Percentiles rank a stretch among this genome's conserved stretches.
Conservation (phyloP, 805 yeast species). For the Candida sphagnicola region DNA sequence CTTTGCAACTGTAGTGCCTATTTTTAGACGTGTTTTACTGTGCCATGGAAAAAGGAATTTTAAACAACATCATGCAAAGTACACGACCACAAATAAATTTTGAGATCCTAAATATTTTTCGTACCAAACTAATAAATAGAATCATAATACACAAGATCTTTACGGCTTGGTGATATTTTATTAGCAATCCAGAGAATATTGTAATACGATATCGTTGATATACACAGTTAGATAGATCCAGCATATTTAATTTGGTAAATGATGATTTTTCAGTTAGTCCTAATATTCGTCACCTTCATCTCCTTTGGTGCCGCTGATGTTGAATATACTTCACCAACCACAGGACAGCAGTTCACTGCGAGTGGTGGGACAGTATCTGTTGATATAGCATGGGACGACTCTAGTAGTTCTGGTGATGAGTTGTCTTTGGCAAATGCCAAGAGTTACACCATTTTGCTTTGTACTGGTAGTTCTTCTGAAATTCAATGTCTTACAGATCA, state of each 20-base stretch:
- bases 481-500: conserved; percentile 35
- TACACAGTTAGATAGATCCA: too few relatives aligned
- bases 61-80: neutral
- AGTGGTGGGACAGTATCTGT: conserved; percentile 31
- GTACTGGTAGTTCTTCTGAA: conserved; percentile 60
- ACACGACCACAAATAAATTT: neutral
- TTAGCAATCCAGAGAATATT: too few relatives aligned
- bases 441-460: conserved; percentile 50
- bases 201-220: too few relatives aligned
- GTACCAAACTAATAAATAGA: too few relatives aligned
- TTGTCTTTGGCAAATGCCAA: conserved; percentile 45
- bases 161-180: too few relatives aligned
- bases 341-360: conserved; percentile 37
- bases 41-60: neutral
- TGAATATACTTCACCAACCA: conserved; percentile 36
- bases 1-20: too few relatives aligned
- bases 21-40: neutral
- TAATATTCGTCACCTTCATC: neutral
- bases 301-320: conserved; percentile 40
- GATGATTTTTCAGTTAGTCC: neutral
- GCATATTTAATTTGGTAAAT: too few relatives aligned
- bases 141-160: too few relatives aligned
- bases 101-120: too few relatives aligned
- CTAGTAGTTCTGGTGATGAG: conserved; percentile 7
- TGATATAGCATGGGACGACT: conserved; percentile 31